Evolutionary conservation across 176 grass and related monocot genomes (phyloP), one percentile per base, ranked within the genome.

Genomic region (Oryza australiensis): DNA sequence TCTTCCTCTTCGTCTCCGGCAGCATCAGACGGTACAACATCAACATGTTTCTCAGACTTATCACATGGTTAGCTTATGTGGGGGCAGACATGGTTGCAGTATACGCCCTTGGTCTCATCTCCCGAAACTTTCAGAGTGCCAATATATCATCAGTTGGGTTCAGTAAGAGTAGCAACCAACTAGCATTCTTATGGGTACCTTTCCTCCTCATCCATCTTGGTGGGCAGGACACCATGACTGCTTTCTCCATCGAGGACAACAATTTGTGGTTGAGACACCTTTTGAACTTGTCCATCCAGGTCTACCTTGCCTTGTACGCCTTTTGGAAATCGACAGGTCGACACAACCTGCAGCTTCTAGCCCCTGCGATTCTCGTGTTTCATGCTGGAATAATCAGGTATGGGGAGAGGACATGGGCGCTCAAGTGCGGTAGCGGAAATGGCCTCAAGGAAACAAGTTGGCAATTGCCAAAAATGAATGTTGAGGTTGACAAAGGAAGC

Each of bases 391-490:
- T 48, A 62, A 79, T 65, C 35, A 78, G 59, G 35, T 78, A 78
- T 7, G 75, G 60, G 0, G 60, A 65, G 75, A 78, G 75, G 62
- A 79, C 76, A 48, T 79, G 76, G 76, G 76, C 76, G 1, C 62
- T 79, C 2, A 66, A 66, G 62, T 66, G 76, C 14, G 62, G 26
- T 5, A 76, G 73, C 51, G 5, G n/a, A 62, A 15, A 62, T 12
- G 57, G 75, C 34, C 57, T 77, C 1, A 42, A 40, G 23, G 74
- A 76, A 76, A 76, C 57, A 1, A 77, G 57, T 27, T 60, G 57
- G 65, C 29, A 33, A 67, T 29, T 67, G 30, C 29, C 32, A 67
- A 76, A 41, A 14, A 34, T 28, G 14, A 43, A 5, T 63, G 2
- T 64, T 43, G 57, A 64, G 57, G 23, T 28, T 4, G 57, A 64